Conservation (phyloP, 768 basidiomycete genomes). For the Lactifluus pinguis region DNA sequence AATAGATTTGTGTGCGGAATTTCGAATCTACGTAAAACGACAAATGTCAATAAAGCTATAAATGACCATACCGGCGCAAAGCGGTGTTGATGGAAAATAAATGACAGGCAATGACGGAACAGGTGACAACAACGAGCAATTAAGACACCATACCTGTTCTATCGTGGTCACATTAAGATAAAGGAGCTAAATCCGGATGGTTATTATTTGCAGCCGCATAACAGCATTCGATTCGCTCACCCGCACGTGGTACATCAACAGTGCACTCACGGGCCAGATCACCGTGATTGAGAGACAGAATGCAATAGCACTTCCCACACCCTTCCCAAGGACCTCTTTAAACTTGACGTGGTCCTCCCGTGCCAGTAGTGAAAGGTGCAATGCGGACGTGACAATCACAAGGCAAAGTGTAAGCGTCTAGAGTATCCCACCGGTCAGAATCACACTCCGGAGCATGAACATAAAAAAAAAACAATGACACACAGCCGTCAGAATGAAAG, state of each 20-base stretch:
- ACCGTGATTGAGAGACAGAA: conserved; percentile 65
- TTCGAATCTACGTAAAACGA: conserved; percentile 59
- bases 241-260: conserved; percentile 78
- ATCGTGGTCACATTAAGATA: conserved; percentile 91
- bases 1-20: conserved; percentile 69
- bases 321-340: conserved; percentile 36
- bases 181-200: conserved; percentile 44
- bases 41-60: conserved; percentile 12
- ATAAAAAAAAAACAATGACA: conserved; percentile 27
- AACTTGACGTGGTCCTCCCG: conserved; percentile 41
- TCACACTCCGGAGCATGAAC: background rate
- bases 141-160: conserved; percentile 56
- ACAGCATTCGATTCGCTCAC: conserved; percentile 36
- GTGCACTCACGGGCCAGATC: conserved; percentile 74
- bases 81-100: conserved; percentile 5
- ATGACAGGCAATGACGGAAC: conserved; percentile 5
- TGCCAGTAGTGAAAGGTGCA: conserved; percentile 70
- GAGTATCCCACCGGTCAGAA: conserved; percentile 12
- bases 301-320: conserved; percentile 71
- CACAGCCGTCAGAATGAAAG: conserved; percentile 68
- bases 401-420: conserved; percentile 70
- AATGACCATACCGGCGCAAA: conserved; percentile 14
- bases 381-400: conserved; percentile 71
- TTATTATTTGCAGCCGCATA: conserved; percentile 1
- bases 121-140: conserved; percentile 16